A percentile compares a stretch with the other conserved stretches of the same genome.
Evolutionary conservation across 306 rosid genomes (phyloP).

Genomic region (Spatholobus suberectus): DNA sequence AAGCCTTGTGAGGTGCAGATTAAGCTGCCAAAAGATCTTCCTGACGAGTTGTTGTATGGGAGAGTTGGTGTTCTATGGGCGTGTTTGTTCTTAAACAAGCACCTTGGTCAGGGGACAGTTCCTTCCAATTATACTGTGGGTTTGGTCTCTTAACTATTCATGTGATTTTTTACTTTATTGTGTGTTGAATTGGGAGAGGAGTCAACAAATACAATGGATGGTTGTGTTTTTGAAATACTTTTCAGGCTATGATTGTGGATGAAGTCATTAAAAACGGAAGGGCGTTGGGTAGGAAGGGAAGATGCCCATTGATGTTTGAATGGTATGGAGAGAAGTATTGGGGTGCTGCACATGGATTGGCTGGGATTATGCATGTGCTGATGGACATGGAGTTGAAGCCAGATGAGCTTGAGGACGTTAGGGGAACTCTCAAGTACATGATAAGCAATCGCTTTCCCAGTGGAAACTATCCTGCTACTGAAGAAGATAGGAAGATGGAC

Average conservation of each 20-base stretch:
- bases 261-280: conserved; percentile 69
- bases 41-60: conserved; percentile 79
- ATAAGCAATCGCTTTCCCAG: conserved; percentile 56
- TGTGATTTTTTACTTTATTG: conserved; percentile 19
- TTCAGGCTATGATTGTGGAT: conserved; percentile 58
- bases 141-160: neutral
- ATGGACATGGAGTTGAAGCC: conserved; percentile 77
- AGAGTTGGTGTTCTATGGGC: conserved; percentile 84
- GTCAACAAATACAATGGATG: neutral
- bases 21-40: conserved; percentile 66
- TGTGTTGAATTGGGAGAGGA: neutral
- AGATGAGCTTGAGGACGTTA: conserved; percentile 71
- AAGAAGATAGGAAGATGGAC: conserved; percentile 62
- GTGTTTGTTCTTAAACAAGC: conserved; percentile 70
- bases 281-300: conserved; percentile 59
- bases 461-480: conserved; percentile 74
- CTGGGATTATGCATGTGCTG: conserved; percentile 79
- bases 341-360: conserved; percentile 92
- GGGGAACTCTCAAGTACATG: conserved; percentile 74
- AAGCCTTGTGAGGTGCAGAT: conserved; percentile 52
- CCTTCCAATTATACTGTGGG: conserved; percentile 66
- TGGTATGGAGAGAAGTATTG: conserved; percentile 83
- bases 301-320: conserved; percentile 74
- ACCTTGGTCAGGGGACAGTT: conserved; percentile 63
- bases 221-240: conserved; percentile 21